Conservation (phyloP, 2,329 filamentous ascomycete genomes). For the Cryphonectria radicalis region DNA sequence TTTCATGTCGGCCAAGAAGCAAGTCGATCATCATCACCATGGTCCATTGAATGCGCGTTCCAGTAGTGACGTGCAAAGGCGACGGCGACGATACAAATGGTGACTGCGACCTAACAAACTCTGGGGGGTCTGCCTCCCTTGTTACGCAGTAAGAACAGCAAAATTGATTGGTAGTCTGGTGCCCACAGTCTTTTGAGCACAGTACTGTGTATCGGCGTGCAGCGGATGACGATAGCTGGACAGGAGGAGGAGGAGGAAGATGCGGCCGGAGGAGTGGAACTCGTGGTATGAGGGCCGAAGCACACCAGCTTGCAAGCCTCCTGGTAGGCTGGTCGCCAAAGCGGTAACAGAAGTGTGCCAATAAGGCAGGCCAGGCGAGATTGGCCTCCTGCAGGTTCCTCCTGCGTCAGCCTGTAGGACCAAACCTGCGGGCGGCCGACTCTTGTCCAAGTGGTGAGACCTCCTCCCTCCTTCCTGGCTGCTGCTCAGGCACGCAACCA, state of each 20-base stretch:
- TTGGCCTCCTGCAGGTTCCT: conserved; percentile 29
- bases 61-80: not conserved
- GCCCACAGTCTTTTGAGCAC: not conserved
- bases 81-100: too few species aligned
- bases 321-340: conserved; percentile 1
- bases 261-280: conserved; percentile 3
- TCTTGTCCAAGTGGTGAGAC: not conserved
- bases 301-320: conserved; percentile 17
- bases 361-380: conserved; percentile 25
- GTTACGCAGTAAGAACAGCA: not conserved
- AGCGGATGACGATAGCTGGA: not conserved
- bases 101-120: not conserved
- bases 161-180: not conserved
- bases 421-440: conserved; percentile 16
- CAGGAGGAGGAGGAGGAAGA: conserved; percentile 1
- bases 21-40: not conserved
- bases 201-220: not conserved
- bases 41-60: not conserved
- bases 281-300: conserved; percentile 2
- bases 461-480: not conserved
- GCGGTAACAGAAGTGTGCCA: conserved; percentile 4
- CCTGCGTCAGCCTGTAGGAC: conserved; percentile 24
- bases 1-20: not conserved
- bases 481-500: not conserved
- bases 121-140: not conserved